Evolutionary conservation across 1,284 basidiomycete species (phyloP).

Genomic region (Trametes polyzona): DNA sequence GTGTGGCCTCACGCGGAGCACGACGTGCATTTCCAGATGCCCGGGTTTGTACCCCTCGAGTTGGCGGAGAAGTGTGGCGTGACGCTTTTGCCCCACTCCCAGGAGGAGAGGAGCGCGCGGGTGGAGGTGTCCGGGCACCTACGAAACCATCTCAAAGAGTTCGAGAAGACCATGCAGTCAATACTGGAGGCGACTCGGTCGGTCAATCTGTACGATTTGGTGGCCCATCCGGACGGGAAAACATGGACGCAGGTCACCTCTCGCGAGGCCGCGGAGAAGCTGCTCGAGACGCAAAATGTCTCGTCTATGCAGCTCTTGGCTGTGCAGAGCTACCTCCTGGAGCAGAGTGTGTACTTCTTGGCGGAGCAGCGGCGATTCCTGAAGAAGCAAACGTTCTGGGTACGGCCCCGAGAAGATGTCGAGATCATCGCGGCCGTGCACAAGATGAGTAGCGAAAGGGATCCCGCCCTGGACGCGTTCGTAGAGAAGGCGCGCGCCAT

Average conservation of each 20-base stretch:
- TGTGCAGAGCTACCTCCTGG: conserved; percentile 78
- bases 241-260: conserved; percentile 58
- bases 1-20: conserved; percentile 47
- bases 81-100: conserved; percentile 28
- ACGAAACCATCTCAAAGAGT: conserved; percentile 49
- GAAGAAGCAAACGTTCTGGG: conserved; percentile 60
- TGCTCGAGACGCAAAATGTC: conserved; percentile 37
- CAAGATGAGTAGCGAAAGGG: conserved; percentile 50
- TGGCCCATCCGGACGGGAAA: conserved; percentile 49
- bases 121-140: conserved; percentile 59
- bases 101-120: conserved; percentile 54
- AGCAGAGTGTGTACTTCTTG: conserved; percentile 63
- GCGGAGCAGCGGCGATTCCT: conserved; percentile 62
- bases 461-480: conserved; percentile 58
- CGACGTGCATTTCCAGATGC: conserved; percentile 63
- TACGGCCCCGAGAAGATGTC: conserved; percentile 71
- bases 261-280: conserved; percentile 49
- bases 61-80: conserved; percentile 54
- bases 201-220: conserved; percentile 47
- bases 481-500: conserved; percentile 55
- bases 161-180: conserved; percentile 36
- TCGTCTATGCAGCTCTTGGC: conserved; percentile 56
- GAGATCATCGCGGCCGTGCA: conserved; percentile 57
- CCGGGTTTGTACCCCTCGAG: conserved; percentile 51
- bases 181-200: conserved; percentile 41